These are phyloP conservation scores for Parmelia sp. DNA, from an alignment of 495 filamentous ascomycete genomes.

Conservation along the genomic window DNA sequence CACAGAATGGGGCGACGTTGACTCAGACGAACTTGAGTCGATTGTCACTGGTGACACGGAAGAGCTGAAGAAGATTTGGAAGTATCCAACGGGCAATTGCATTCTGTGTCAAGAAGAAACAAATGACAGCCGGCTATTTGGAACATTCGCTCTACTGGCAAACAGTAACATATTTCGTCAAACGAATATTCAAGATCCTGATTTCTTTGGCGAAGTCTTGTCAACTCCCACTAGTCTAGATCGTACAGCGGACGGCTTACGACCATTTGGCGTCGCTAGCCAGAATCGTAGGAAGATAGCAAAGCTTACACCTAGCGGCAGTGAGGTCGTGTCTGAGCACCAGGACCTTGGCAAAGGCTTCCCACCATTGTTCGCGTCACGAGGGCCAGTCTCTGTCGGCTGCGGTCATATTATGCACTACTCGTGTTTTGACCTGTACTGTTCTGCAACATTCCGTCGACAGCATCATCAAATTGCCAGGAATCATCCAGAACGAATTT, in stretches of 20 bases:
- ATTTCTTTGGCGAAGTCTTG: constrained; percentile 73
- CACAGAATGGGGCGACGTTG: constrained; percentile 75
- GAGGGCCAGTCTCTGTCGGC: constrained; percentile 81
- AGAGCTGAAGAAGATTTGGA: constrained; percentile 71
- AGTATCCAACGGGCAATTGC: constrained; percentile 90
- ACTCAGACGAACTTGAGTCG: constrained; percentile 62
- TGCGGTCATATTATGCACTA: constrained; percentile 99
- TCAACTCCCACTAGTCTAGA: constrained; percentile 75
- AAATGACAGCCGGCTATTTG: constrained; percentile 79
- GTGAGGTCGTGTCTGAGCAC: constrained; percentile 62
- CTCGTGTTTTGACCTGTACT: constrained; percentile 87
- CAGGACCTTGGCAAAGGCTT: constrained; percentile 88
- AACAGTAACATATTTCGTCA: constrained; percentile 83
- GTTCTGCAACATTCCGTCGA: constrained; percentile 68
- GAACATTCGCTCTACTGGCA: constrained; percentile 82
- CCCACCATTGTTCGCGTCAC: constrained; percentile 54
- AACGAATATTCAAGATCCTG: constrained; percentile 71
- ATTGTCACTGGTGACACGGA: constrained; percentile 48
- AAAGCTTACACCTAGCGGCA: constrained; percentile 66
- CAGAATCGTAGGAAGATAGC: constrained; percentile 73
- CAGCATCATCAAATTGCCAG: constrained; percentile 89
- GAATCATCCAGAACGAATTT: constrained; percentile 75
- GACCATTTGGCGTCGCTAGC: constrained; percentile 84
- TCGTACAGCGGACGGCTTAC: constrained; percentile 67
- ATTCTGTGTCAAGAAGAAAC: constrained; percentile 96